Conservation (phyloP, 2,329 filamentous ascomycete genomes). For the Pestalotiopsis sp. region DNA sequence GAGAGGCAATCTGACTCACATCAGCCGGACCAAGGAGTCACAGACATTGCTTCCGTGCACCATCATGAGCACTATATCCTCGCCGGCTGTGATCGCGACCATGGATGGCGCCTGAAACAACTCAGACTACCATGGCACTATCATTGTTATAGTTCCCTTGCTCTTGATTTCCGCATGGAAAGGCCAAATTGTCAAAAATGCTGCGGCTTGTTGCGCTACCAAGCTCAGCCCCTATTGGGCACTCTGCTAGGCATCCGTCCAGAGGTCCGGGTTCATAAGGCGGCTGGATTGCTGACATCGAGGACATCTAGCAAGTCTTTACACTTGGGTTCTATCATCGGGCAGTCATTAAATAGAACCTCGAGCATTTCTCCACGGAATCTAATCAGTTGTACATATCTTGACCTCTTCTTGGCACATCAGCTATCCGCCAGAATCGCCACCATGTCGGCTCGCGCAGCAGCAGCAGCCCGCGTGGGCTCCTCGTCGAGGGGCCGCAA, state of each 20-base stretch:
- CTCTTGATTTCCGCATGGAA: not conserved
- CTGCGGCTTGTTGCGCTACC: not conserved
- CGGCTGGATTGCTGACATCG: not conserved
- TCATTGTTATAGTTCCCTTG: not conserved
- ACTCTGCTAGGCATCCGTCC: conserved; percentile 4
- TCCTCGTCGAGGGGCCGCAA: not conserved
- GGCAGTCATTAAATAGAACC: not conserved
- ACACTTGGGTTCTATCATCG: not conserved
- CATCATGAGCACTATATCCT: not conserved
- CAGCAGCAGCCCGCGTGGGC: not conserved
- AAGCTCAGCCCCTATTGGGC: conserved; percentile 9
- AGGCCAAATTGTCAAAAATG: not conserved
- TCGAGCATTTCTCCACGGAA: not conserved
- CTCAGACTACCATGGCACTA: not conserved
- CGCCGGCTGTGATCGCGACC: not conserved
- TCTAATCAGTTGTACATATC: not conserved
- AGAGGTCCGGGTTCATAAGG: not conserved
- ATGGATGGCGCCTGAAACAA: not conserved
- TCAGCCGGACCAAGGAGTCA: not conserved
- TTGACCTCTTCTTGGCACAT: not conserved
- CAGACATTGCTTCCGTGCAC: not conserved
- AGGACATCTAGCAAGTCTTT: not conserved
- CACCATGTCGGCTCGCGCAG: not conserved
- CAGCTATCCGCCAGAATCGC: not conserved
- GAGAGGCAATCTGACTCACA: not conserved